A percentile compares a stretch with the other conserved stretches of the same genome.
Conservation (phyloP, 2,329 filamentous ascomycete genomes). For the Botrytis elliptica region DNA sequence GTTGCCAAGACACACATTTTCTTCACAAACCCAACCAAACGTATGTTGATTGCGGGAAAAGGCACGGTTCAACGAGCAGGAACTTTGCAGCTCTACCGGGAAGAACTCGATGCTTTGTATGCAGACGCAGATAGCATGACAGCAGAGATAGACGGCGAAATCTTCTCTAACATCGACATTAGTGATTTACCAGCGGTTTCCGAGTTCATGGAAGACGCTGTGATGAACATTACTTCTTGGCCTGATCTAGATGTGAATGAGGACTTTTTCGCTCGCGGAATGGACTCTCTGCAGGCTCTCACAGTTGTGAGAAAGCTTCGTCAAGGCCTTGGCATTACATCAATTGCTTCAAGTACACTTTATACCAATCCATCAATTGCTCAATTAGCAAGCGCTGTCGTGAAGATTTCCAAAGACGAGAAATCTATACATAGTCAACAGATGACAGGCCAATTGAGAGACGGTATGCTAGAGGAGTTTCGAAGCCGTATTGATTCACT, state of each 20-base stretch:
- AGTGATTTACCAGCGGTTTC: neutral
- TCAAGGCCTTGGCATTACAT: neutral
- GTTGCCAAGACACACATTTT: slow-evolving; percentile 35
- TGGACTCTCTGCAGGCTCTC: neutral
- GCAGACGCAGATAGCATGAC: neutral
- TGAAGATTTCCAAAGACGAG: neutral
- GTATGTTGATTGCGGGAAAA: slow-evolving; percentile 40
- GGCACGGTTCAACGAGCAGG: slow-evolving; percentile 40
- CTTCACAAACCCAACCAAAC: slow-evolving; percentile 37
- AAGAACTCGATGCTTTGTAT: slow-evolving; percentile 4
- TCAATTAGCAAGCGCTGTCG: neutral
- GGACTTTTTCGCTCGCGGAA: neutral
- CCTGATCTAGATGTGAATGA: neutral
- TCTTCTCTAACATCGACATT: neutral
- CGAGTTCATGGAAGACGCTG: neutral
- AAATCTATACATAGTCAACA: neutral
- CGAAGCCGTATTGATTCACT: neutral
- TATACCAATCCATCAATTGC: neutral
- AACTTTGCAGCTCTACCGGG: slow-evolving; percentile 30
- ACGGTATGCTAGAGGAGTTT: neutral
- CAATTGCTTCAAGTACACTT: neutral
- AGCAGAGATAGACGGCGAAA: neutral
- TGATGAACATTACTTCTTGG: neutral
- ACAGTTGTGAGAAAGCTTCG: neutral
- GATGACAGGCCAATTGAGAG: neutral